Base-by-base conservation (phyloP, 2,329 filamentous ascomycete species). In the Aspergillus tanneri region DNA sequence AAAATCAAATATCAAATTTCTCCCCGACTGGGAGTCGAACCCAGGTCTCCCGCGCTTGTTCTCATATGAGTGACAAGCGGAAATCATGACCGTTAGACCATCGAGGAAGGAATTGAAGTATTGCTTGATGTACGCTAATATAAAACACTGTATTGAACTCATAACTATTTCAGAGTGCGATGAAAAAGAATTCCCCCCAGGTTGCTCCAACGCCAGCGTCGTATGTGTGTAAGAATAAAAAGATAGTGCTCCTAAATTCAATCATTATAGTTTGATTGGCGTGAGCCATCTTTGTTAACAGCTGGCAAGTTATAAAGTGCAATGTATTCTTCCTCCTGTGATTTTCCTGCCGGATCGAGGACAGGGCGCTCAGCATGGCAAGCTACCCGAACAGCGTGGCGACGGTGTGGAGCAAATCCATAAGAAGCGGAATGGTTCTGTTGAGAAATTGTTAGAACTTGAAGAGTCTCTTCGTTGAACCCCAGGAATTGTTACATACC, bases 181-280 rank as follows among this genome's bases (percentile, higher is more conserved):
- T 25, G 41, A 27, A 11, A 19, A 14, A 18, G 14, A 34, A 16
- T n/a, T 19, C 30, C n/a, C n/a, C n/a, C 30, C 30, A 9, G 30
- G 30, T 34, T 34, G 30, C 30, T 14, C 36, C 36, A 38, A 38
- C 22, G 36, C 36, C 36, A 38, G 36, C 36, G 22, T 24, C n/a
- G 36, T 38, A 11, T n/a, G 7, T 21, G n/a, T 10, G 6, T 22
- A 38, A n/a, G 8, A 24, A 14, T 10, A 11, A 22, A n/a, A 9
- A 2, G 4, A 14, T 14, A 21, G 10, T 7, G 9, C n/a, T 12
- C 14, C 23, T 3, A 27, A n/a, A 14, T 47, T n/a, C n/a, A 54
- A 54, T 83, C 80, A 51, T 83, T 83, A 55, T 82, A 82, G 57
- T 82, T 82, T 5, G 77, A 76, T 53, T 76, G 69, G 3, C 77